phyloP scores from a whole-genome alignment of 345 rosid genomes.

The Turnera subulata region DNA sequence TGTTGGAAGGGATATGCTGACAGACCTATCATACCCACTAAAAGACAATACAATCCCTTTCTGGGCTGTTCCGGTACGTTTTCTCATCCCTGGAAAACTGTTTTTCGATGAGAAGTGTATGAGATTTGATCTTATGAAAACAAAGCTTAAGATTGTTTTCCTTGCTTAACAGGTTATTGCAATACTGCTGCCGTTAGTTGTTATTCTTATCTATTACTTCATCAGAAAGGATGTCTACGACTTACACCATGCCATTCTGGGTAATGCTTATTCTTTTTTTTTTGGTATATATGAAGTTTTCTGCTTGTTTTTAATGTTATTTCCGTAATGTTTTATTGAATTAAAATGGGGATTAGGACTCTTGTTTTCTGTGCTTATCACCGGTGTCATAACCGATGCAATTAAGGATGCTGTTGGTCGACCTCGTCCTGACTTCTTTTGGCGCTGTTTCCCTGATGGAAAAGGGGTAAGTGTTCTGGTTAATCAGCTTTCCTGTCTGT shows the following conservation, averaged over 20 bases:
- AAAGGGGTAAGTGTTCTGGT: constrained; percentile 47
- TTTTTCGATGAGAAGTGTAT: neutral
- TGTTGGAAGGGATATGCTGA: constrained; percentile 77
- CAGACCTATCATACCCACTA: constrained; percentile 73
- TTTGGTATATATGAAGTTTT: constrained; percentile 5
- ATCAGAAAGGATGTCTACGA: constrained; percentile 74
- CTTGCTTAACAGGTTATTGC: constrained; percentile 56
- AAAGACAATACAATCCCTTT: constrained; percentile 69
- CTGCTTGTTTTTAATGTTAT: constrained; percentile 4
- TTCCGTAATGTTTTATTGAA: neutral
- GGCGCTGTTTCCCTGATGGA: constrained; percentile 97
- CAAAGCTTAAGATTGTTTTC: neutral
- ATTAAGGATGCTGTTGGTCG: constrained; percentile 91
- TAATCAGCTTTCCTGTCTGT: neutral
- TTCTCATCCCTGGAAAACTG: neutral
- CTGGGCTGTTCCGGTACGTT: constrained; percentile 87
- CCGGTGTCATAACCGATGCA: constrained; percentile 85
- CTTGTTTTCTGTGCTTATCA: constrained; percentile 65
- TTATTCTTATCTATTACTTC: constrained; percentile 63
- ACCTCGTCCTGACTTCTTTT: constrained; percentile 94
- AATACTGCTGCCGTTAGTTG: constrained; percentile 53
- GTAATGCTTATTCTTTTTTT: constrained; percentile 36
- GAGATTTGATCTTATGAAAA: constrained; percentile 13
- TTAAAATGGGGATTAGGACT: constrained; percentile 47
- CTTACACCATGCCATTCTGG: constrained; percentile 82